Evolutionary conservation across 2,329 filamentous ascomycete genomes (phyloP), one percentile per base, ranked within the genome.

Genomic region (Alternaria incomplexa): DNA sequence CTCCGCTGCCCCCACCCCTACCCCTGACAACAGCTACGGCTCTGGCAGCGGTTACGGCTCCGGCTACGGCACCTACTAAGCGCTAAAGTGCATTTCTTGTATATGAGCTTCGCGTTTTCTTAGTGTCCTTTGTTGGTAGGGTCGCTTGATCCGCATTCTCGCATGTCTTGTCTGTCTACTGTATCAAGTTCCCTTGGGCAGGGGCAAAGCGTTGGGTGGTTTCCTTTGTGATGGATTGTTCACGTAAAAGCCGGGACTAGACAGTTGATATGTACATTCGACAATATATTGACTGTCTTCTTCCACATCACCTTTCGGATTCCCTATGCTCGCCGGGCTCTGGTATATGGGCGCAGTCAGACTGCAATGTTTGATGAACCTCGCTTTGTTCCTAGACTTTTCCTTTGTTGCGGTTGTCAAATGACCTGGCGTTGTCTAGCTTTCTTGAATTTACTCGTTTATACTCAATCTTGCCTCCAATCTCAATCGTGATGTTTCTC

Each of bases 11-110:
- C 59, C 69, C 26, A 64, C 56, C 52, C 58, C 71, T 25, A 56
- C 43, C 45, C 58, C 71, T 44, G 62, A 36, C 51, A 47, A 55
- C 52, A 50, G 51, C 30, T 30, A 26, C 20, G 50, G 22, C 40
- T 40, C 63, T 54, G 61, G 48, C 62, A 64, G 64, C 55, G 61
- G 64, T 51, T 72, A 68, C 61, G 69, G 64, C 36, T 63, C 61
- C 43, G 65, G 68, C 36, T 71, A 71, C 67, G 66, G 67, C 66
- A 69, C 67, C 56, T 70, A 73, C 65, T 74, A 73, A 71, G 61
- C 65, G 61, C 59, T 62, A 47, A 32, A 23, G 32, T 28, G n/a
- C 30, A 46, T 36, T 20, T 54, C 55, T 52, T 58, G 48, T 67
- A 67, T 66, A 63, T 67, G 57, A 70, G 63, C 56, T 68, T 69